phyloP scores from a whole-genome alignment of 169 alveolate genomes.

The Plasmodium gaboni region DNA sequence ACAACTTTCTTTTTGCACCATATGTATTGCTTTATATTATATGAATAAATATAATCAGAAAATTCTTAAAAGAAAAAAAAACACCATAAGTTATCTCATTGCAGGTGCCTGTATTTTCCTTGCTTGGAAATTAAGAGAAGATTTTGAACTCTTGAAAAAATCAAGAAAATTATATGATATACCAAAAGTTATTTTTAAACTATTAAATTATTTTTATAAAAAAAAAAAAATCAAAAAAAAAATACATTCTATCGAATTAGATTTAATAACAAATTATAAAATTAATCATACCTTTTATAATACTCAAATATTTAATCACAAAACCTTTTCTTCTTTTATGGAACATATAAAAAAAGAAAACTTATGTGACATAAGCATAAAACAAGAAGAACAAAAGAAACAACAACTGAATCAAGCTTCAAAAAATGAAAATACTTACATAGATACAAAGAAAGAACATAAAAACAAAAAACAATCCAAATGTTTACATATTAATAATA shows the following conservation, averaged over 20 bases:
- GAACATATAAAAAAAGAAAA: background rate
- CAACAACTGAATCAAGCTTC: background rate
- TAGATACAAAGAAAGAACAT: background rate
- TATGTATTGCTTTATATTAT: conserved; percentile 43
- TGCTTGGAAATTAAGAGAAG: conserved; percentile 70
- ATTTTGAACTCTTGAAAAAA: conserved; percentile 17
- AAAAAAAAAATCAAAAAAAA: conserved; percentile 48
- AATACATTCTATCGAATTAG: conserved; percentile 27
- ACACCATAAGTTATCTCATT: conserved; percentile 15
- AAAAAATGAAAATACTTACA: background rate
- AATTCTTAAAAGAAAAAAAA: conserved; percentile 15
- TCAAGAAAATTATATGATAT: conserved; percentile 42
- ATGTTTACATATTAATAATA: background rate
- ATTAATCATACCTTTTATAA: background rate
- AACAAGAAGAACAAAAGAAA: background rate
- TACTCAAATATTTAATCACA: conserved; percentile 1
- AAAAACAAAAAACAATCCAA: background rate
- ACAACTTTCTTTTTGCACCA: conserved; percentile 24
- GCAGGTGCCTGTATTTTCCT: conserved; percentile 65
- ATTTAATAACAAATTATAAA: background rate
- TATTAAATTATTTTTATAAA: conserved; percentile 52
- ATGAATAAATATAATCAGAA: conserved; percentile 38
- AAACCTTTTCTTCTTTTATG: conserved; percentile 11
- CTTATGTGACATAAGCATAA: background rate
- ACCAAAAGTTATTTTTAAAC: conserved; percentile 55